Evolutionary conservation across 352 stramenopile genomes (phyloP), one percentile per base, ranked within the genome.

Genomic region (Phytophthora ramorum): DNA sequence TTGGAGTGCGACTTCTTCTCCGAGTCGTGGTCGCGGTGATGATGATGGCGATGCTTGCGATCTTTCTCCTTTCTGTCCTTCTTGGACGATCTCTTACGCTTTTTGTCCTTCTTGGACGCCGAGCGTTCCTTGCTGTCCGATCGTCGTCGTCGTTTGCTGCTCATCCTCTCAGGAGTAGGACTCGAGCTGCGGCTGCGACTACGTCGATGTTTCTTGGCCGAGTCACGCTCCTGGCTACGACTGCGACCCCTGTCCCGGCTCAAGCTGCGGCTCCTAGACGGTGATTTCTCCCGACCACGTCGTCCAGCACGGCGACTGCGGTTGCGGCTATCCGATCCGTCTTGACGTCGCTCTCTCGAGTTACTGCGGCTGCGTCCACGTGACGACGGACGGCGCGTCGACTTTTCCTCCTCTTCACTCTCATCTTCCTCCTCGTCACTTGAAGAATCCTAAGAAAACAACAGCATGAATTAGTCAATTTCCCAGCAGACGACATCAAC

Each of bases 51-150:
- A 44, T 76, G 60, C 38, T 81, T 83, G 63, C 64, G 80, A 2
- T 76, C 68, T 49, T 78, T 78, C 17, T 86, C 66, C 22, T 85
- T 86, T 60, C 71, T 84, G 58, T 77, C 59, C 43, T 73, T 81
- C 22, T 69, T 73, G 13, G 59, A 70, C 50, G 66, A 76, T 26
- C 51, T 67, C 28, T 71, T 71, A 10, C 62, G 47, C 41, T 76
- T 75, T 12, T 71, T 83, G 55, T 70, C 75, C 45, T 59, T 75
- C 55, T 76, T 86, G 20, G 55, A 68, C n/a, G 57, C 61, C 3
- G 44, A 61, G 3, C 54, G 50, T 38, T 76, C 45, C 13, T 71
- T 38, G 20, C 45, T 61, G 12, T 62, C 54, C 19, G 58, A 76
- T 20, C 47, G 68, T 56, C 32, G 58, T 47, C 34, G 48, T 34